Base-by-base conservation (phyloP, 352 stramenopile species). In the Phytopythium ostracodes region DNA sequence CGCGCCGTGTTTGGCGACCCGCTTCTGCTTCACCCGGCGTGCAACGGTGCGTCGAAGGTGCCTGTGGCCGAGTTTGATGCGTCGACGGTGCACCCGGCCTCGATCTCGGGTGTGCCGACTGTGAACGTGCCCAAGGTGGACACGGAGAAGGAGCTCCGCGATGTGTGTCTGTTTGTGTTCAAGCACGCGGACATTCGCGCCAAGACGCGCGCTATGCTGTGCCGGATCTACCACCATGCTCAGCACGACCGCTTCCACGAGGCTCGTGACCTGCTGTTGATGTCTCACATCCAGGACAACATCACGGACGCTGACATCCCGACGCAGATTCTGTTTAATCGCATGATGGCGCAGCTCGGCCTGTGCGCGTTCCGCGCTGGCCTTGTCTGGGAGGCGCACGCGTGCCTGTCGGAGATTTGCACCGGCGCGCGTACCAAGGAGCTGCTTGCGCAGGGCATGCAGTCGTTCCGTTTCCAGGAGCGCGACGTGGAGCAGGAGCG, bases 311-410 rank as follows among this genome's bases (percentile, higher is more conserved):
- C 83, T 0, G 96, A 99, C 66, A 92, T 98, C 55, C 83, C 92
- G 29, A 99, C 84, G 57, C 97, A 99, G 86, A 98, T 99, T 64
- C 78, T 99, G 66, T 99, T 98, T 72, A 99, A 99, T 77, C 87
- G 91, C 63, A 93, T 92, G 81, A 96, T 97, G 86, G 89, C 86
- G 12, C 86, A 96, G 70, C 82, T 98, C 53, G 97, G 98, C 54
- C 87, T 99, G 53, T 97, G 89, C 54, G 97, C 98, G 31, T 99
- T 99, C 87, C 93, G 97, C 51, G 70, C 90, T 22, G 98, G 97
- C 17, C 85, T 98, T 35, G 96, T 99, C 63, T 96, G 82, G 81
- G 92, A 99, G 63, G 95, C 97, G 17, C 96, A 99, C 68, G 92
- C 97, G 64, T 99, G 97, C 79, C 75, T 99, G 8, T 93, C 92